These are phyloP conservation scores for Canavalia ensiformis DNA, from an alignment of 306 rosid species.

Conservation along the genomic window DNA sequence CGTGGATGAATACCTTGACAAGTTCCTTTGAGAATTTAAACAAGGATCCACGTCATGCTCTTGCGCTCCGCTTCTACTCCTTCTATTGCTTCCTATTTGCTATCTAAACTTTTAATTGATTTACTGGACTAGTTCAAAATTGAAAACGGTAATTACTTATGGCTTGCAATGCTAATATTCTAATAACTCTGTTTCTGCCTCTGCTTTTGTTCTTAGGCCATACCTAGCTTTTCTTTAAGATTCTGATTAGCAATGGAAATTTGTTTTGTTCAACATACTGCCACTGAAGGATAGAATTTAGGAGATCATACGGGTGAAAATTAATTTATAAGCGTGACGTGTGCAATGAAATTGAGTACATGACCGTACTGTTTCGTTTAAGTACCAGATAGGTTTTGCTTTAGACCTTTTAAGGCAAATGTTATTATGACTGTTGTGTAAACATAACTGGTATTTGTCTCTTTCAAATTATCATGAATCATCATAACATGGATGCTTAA, in stretches of 20 bases:
- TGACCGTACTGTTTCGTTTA: not conserved
- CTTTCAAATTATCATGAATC: conserved; percentile 18
- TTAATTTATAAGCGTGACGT: not conserved
- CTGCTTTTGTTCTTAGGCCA: not conserved
- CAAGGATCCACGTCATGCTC: not conserved
- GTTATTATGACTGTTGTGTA: not conserved
- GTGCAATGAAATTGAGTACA: conserved; percentile 11
- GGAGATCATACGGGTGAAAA: not conserved
- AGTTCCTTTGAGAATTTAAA: conserved; percentile 63
- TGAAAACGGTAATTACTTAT: too few relatives aligned
- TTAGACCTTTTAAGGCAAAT: not conserved
- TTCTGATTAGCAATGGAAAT: too few relatives aligned
- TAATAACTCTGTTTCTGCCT: not conserved
- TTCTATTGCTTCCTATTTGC: too few relatives aligned
- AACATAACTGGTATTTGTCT: not conserved
- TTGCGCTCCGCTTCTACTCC: not conserved
- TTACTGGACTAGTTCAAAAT: not conserved
- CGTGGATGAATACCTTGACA: conserved; percentile 79
- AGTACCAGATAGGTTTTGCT: not conserved
- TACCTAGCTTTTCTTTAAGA: too few relatives aligned
- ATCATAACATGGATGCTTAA: conserved; percentile 27
- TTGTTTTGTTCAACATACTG: too few relatives aligned
- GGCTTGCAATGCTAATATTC: too few relatives aligned
- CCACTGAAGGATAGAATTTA: not conserved
- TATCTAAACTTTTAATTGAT: too few relatives aligned